phyloP scores from a whole-genome alignment of 208 protist species.

The Crithidia sp. region DNA sequence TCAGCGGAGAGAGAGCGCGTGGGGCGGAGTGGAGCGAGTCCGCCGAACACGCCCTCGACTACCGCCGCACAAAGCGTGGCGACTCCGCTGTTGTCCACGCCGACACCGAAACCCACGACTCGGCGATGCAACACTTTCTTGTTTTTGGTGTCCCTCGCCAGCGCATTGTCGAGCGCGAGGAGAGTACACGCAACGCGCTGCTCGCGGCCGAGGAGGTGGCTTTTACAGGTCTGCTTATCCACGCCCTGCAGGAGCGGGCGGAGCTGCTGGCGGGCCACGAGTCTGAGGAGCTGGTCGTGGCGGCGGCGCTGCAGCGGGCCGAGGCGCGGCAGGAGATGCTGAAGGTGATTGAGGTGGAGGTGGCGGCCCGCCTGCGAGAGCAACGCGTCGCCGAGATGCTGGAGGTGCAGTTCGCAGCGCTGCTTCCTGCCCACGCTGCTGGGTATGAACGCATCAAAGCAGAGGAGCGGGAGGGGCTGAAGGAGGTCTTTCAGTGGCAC shows the following conservation, averaged over 20 bases:
- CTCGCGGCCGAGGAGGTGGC: constrained; percentile 42
- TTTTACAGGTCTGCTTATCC: constrained; percentile 25
- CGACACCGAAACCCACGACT: constrained; percentile 16
- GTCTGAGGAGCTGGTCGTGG: constrained; percentile 37
- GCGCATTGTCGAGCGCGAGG: constrained; percentile 34
- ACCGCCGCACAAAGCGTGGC: neutral
- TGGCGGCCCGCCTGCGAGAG: constrained; percentile 29
- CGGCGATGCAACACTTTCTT: constrained; percentile 23
- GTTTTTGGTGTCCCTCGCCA: constrained; percentile 30
- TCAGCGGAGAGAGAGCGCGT: neutral
- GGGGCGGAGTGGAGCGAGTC: neutral
- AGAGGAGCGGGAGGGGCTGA: constrained; percentile 47
- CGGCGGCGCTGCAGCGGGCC: constrained; percentile 29
- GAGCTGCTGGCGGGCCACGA: constrained; percentile 36
- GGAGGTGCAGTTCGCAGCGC: constrained; percentile 24
- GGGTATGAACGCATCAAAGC: constrained; percentile 35
- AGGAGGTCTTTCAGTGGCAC: constrained; percentile 46
- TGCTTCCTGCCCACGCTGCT: constrained; percentile 51
- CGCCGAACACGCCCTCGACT: neutral
- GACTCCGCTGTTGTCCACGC: constrained; percentile 6
- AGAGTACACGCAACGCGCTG: constrained; percentile 28
- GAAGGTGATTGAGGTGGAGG: constrained; percentile 52
- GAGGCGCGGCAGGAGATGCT: constrained; percentile 32
- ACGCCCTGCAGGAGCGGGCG: constrained; percentile 18
- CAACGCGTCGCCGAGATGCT: constrained; percentile 46